A percentile compares a stretch with the other conserved stretches of the same genome.
Conservation (phyloP, 495 filamentous ascomycete species). For the Neurospora intermedia region DNA sequence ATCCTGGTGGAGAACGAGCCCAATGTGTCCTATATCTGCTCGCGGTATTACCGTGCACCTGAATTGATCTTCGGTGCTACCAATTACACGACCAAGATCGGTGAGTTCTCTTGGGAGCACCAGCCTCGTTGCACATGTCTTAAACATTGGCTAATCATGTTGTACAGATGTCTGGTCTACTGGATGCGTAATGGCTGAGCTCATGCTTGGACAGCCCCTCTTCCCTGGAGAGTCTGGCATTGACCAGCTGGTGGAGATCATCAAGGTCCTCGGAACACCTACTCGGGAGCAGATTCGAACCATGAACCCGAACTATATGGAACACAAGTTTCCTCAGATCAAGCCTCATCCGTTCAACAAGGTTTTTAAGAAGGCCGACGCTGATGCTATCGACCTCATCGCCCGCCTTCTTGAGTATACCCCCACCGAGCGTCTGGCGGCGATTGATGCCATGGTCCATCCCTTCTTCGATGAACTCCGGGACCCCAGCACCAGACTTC, state of each 20-base stretch:
- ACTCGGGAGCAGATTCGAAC: slow-evolving; percentile 98
- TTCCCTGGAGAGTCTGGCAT: slow-evolving; percentile 99
- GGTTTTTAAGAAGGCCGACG: slow-evolving; percentile 91
- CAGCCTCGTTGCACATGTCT: neutral
- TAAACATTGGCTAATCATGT: slow-evolving; percentile 5
- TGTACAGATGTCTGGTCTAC: slow-evolving; percentile 95
- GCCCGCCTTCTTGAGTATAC: slow-evolving; percentile 92
- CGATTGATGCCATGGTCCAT: slow-evolving; percentile 94
- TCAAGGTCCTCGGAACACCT: slow-evolving; percentile 96
- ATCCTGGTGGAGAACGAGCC: slow-evolving; percentile 98
- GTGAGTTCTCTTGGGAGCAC: slow-evolving; percentile 40
- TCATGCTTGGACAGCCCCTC: slow-evolving; percentile 96
- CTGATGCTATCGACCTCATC: slow-evolving; percentile 90
- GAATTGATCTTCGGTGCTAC: slow-evolving; percentile 98
- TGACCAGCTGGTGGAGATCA: slow-evolving; percentile 97
- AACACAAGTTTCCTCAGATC: slow-evolving; percentile 99
- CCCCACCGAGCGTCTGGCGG: slow-evolving; percentile 85
- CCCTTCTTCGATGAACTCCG: slow-evolving; percentile 97
- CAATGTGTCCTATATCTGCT: slow-evolving; percentile 99
- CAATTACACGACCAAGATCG: slow-evolving; percentile 99
- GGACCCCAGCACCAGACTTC: slow-evolving; percentile 75
- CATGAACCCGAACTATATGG: slow-evolving; percentile 99
- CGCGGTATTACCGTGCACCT: slow-evolving; percentile 94
- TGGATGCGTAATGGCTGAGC: slow-evolving; percentile 96
- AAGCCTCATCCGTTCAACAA: slow-evolving; percentile 99